Evolutionary conservation across 495 filamentous ascomycete species (phyloP), one percentile per base, ranked within the genome.

Genomic region (Darksidea phi): DNA sequence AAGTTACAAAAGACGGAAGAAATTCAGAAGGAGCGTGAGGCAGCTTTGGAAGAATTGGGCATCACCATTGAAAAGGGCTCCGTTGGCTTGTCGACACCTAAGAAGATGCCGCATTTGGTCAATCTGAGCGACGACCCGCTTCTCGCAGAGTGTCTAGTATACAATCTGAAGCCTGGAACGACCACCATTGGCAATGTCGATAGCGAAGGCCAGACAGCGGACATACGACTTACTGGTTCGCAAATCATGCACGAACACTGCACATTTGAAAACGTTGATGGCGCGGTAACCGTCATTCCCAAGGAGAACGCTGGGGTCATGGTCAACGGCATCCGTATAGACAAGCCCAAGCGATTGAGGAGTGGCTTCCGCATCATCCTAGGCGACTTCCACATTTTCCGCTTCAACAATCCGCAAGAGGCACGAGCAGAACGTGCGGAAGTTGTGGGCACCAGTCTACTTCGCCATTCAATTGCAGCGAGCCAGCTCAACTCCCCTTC

Each of bases 21-120:
- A 58, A 97, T 99, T 57, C 95, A 97, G 78, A 97, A 95, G 69
- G 94, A 99, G 71, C 88, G 94, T 52, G 94, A 99, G 75, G 82
- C 89, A 34, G 95, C 94, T 10, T 77, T 99, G 32, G 94, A 99
- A 75, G 94, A 99, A 71, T 80, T 99, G 24, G 94, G 94, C 55
- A 97, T 99, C 73, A 96, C 91, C 71, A 99, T 99, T 63, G 94
- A 97, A 71, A 99, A 97, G 72, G 94, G 95, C 13, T 97, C 96
- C 71, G 86, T 99, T 55, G 94, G 94, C 26, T 76, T 99, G 45
- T 92, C 90, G 42, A 97, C 93, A 11, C 94, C 94, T 0, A 99
- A 97, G 76, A 96, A 94, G 75, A 97, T 97, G 88, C 94, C 94
- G 5, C 94, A 99, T 83, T 78, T 99, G 72, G 94, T 99, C 76